Evolutionary conservation across 2,329 filamentous ascomycete species (phyloP).

Genomic region (Fusarium buxicola): DNA sequence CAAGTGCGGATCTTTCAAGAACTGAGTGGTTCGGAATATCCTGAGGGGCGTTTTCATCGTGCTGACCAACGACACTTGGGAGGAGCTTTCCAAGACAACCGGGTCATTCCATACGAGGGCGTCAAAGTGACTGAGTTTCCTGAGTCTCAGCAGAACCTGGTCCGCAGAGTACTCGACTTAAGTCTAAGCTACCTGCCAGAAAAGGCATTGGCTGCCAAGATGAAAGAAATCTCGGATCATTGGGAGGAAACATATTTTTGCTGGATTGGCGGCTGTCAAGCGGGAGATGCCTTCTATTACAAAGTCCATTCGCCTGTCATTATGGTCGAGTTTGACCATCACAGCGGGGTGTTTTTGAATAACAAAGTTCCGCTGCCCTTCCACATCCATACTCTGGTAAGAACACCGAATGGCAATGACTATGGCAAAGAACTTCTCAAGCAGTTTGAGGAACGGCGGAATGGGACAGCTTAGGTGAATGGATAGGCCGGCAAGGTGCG

Average conservation of each 20-base stretch:
- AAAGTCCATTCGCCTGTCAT: conserved; percentile 79
- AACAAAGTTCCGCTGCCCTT: conserved; percentile 79
- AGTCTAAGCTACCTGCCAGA: conserved; percentile 15
- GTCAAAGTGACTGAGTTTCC: conserved; percentile 54
- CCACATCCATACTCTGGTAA: conserved; percentile 78
- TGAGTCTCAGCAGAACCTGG: not conserved
- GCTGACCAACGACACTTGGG: conserved; percentile 82
- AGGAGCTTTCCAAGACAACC: conserved; percentile 81
- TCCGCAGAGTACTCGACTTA: conserved; percentile 10
- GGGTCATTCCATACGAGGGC: conserved; percentile 78
- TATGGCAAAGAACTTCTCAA: conserved; percentile 67
- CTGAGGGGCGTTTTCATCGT: conserved; percentile 75
- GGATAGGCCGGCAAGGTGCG: too few relatives aligned
- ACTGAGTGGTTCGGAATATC: conserved; percentile 73
- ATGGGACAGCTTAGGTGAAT: not conserved
- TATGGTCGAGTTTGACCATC: conserved; percentile 80
- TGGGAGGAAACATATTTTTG: conserved; percentile 78
- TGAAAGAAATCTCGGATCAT: conserved; percentile 64
- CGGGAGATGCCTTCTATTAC: conserved; percentile 79
- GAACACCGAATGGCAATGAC: conserved; percentile 79
- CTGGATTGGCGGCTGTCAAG: conserved; percentile 77
- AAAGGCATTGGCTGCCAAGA: conserved; percentile 42
- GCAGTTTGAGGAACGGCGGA: conserved; percentile 3
- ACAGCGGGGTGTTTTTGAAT: conserved; percentile 79
- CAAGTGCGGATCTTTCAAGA: conserved; percentile 51